These are phyloP conservation scores for Hypoxylon sp. DNA, from an alignment of 2,329 filamentous ascomycete genomes.

Conservation along the genomic window DNA sequence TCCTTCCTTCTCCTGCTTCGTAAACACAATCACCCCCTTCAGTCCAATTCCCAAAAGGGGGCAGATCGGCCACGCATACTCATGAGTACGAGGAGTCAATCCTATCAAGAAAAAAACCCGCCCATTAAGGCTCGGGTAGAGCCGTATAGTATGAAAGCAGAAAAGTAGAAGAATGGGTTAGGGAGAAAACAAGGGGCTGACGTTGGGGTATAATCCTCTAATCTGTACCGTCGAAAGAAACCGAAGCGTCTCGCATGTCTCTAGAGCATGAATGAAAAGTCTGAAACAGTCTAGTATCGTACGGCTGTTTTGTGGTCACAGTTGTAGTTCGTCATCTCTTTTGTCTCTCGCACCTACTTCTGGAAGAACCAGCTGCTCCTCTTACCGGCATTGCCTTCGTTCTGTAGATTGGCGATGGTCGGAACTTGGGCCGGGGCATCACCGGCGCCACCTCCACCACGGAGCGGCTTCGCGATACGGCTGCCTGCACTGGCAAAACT, in stretches of 20 bases:
- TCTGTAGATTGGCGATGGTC: constrained; percentile 72
- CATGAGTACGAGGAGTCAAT: constrained; percentile 9
- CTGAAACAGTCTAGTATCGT: constrained; percentile 37
- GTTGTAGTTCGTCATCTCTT: constrained; percentile 26
- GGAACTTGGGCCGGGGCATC: constrained; percentile 65
- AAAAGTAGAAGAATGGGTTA: constrained; percentile 22
- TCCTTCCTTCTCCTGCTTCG: constrained; percentile 6
- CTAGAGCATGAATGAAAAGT: constrained; percentile 35
- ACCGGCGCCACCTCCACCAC: constrained; percentile 71
- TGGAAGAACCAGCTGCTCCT: constrained; percentile 83
- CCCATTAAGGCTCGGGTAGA: constrained; percentile 19
- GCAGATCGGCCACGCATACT: constrained; percentile 11
- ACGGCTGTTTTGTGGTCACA: constrained; percentile 24
- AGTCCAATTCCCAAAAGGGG: background rate
- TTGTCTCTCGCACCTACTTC: constrained; percentile 58
- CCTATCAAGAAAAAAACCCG: constrained; percentile 21
- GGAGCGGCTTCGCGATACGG: constrained; percentile 78
- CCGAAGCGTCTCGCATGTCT: constrained; percentile 34
- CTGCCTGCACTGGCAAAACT: constrained; percentile 77
- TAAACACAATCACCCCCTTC: constrained; percentile 13
- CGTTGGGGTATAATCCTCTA: constrained; percentile 47
- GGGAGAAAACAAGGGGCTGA: constrained; percentile 29
- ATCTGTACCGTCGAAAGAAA: constrained; percentile 41
- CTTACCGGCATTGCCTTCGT: constrained; percentile 71
- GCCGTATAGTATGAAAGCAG: constrained; percentile 15